phyloP scores from a whole-genome alignment of 108 stramenopile genomes.

The Nitzschia inconspicua region DNA sequence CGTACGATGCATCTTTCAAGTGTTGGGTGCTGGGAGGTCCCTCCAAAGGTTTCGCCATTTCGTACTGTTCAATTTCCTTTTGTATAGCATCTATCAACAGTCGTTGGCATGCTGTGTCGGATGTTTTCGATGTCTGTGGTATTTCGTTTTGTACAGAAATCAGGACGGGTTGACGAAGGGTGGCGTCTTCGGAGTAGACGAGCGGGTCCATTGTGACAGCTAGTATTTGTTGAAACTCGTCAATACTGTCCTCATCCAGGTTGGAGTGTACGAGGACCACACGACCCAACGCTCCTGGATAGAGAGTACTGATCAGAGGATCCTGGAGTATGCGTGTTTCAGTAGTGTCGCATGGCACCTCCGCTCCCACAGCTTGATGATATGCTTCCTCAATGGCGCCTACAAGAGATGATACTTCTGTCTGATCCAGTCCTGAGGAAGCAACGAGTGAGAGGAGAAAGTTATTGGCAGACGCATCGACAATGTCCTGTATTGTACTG shows the following conservation, averaged over 20 bases:
- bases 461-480: too few relatives aligned
- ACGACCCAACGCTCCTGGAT: constrained; percentile 9
- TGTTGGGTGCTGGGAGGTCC: background rate
- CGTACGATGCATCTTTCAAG: background rate
- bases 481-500: too few relatives aligned
- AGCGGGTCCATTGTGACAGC: constrained; percentile 10
- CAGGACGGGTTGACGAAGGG: constrained; percentile 16
- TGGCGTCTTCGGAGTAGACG: constrained; percentile 2
- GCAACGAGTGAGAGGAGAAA: background rate
- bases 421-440: constrained; percentile 8
- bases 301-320: too few relatives aligned
- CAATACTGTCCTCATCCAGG: constrained; percentile 8
- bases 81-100: background rate
- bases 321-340: too few relatives aligned
- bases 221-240: constrained; percentile 5
- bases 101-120: background rate
- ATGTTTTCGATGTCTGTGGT: background rate
- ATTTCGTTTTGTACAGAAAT: background rate
- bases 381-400: background rate
- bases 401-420: constrained; percentile 3
- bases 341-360: background rate
- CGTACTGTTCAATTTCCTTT: constrained; percentile 26
- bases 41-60: constrained; percentile 26
- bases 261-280: constrained; percentile 8
- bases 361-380: background rate